phyloP scores from a whole-genome alignment of 768 basidiomycete species.

The Leccinum broughii region DNA sequence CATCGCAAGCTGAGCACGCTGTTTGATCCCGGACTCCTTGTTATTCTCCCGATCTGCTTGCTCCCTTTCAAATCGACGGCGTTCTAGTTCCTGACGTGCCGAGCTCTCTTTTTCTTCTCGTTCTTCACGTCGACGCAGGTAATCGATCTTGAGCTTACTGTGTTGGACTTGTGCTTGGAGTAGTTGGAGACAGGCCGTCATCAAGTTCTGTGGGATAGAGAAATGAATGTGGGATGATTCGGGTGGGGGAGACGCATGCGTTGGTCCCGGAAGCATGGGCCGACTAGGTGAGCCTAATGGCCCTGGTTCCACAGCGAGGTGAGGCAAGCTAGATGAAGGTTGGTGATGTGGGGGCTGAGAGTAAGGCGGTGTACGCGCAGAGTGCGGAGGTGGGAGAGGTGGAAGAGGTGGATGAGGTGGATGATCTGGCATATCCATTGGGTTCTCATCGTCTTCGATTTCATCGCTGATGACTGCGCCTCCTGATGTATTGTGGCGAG shows the following conservation, averaged over 20 bases:
- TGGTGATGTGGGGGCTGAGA: conserved; percentile 19
- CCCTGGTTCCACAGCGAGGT: conserved; percentile 19
- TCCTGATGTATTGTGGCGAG: conserved; percentile 35
- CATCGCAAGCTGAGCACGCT: conserved; percentile 66
- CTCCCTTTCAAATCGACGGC: conserved; percentile 55
- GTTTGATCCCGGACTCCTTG: conserved; percentile 54
- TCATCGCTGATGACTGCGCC: conserved; percentile 41
- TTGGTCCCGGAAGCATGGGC: conserved; percentile 10
- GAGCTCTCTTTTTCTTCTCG: conserved; percentile 62
- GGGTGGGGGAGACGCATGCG: conserved; percentile 18
- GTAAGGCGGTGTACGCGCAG: conserved; percentile 25
- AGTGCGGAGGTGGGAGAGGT: conserved; percentile 29
- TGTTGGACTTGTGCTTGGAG: conserved; percentile 70
- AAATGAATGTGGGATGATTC: conserved; percentile 50
- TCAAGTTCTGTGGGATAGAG: conserved; percentile 55
- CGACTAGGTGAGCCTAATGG: conserved; percentile 21
- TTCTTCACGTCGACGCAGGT: conserved; percentile 64
- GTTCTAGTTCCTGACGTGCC: conserved; percentile 52
- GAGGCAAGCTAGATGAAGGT: conserved; percentile 17
- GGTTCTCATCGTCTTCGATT: conserved; percentile 53
- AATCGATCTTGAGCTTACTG: conserved; percentile 69
- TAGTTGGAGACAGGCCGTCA: conserved; percentile 57
- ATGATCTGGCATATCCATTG: conserved; percentile 43
- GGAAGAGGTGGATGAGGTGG: conserved; percentile 18
- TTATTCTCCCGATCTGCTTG: conserved; percentile 54